Evolutionary conservation across 495 filamentous ascomycete genomes (phyloP).

Genomic region (Penicillium daleae): DNA sequence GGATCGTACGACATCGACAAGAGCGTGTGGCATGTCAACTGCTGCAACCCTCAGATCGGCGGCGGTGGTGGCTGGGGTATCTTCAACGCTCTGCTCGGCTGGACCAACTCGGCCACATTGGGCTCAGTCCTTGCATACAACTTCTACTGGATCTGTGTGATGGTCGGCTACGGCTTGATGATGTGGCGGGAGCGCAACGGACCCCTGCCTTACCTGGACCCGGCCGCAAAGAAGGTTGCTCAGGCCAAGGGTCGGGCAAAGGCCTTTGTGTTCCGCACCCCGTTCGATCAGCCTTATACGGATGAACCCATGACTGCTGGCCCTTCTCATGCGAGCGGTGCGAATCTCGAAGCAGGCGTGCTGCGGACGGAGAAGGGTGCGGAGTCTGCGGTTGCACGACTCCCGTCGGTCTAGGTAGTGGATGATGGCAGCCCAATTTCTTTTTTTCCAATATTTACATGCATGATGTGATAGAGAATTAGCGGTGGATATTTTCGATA

Average conservation of each 20-base stretch:
- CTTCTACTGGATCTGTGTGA: slow-evolving; percentile 69
- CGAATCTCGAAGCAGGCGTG: slow-evolving; percentile 1
- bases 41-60: slow-evolving; percentile 72
- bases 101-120: slow-evolving; percentile 88
- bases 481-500: not conserved
- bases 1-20: slow-evolving; percentile 86
- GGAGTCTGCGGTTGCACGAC: slow-evolving; percentile 10
- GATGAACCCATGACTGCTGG: slow-evolving; percentile 11
- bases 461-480: slow-evolving; percentile 1
- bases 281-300: slow-evolving; percentile 13
- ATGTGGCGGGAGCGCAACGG: slow-evolving; percentile 31
- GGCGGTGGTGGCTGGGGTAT: slow-evolving; percentile 88
- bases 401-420: not conserved
- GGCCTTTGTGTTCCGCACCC: slow-evolving; percentile 28
- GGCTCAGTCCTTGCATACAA: slow-evolving; percentile 83
- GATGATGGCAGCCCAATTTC: not conserved
- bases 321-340: slow-evolving; percentile 15
- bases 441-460: not conserved
- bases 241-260: slow-evolving; percentile 23
- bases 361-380: slow-evolving; percentile 10
- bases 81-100: slow-evolving; percentile 81
- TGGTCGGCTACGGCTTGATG: slow-evolving; percentile 32
- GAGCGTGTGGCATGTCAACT: slow-evolving; percentile 93
- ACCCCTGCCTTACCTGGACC: slow-evolving; percentile 29
- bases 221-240: slow-evolving; percentile 15